Evolutionary conservation across 805 yeast species (phyloP).

Genomic region (Kodamaea neixiangensis): DNA sequence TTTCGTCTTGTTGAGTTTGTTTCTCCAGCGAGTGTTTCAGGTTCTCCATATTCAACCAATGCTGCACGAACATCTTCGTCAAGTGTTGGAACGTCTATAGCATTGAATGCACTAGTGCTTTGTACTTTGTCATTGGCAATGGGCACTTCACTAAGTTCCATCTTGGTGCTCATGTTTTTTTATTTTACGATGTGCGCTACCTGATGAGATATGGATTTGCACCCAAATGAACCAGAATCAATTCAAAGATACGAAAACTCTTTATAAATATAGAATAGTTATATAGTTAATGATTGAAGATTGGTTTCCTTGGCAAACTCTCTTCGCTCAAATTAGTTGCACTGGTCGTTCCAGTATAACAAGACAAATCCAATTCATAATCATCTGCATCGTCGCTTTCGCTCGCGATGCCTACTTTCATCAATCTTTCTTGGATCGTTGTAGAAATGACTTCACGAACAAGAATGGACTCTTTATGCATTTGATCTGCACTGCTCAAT

Average conservation of each 20-base stretch:
- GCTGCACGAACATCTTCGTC: constrained; percentile 61
- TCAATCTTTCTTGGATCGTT: background rate
- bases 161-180: background rate
- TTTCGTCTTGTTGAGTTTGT: constrained; percentile 60
- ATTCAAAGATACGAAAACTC: no score
- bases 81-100: constrained; percentile 52
- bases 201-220: background rate
- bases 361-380: background rate
- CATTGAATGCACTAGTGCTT: constrained; percentile 1
- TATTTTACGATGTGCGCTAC: background rate
- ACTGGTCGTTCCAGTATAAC: background rate
- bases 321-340: background rate
- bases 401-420: background rate
- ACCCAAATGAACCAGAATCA: no score
- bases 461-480: background rate
- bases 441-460: background rate
- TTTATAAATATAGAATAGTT: no score
- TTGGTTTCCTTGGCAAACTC: background rate
- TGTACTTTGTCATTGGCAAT: background rate
- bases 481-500: background rate
- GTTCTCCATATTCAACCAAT: constrained; percentile 55
- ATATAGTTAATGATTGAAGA: no score
- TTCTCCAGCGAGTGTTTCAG: constrained; percentile 60
- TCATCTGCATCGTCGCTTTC: background rate
- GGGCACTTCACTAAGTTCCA: background rate